Evolutionary conservation across 371 early-diverging fungal species (phyloP), one percentile per base, ranked within the genome.

Genomic region (Lichtheimia corymbifera): DNA sequence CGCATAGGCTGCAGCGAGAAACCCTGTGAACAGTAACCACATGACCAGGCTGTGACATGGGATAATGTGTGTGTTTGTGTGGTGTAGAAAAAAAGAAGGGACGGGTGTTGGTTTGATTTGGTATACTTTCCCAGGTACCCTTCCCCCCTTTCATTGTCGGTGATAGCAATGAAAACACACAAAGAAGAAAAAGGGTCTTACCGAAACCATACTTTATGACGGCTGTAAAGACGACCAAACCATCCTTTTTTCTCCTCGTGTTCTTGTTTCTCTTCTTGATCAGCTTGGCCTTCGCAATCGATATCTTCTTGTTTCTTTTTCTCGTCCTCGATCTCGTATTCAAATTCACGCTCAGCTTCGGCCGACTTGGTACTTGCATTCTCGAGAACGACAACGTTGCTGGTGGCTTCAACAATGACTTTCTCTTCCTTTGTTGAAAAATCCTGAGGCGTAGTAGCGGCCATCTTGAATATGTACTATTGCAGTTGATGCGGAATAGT

Each of bases 1-100:
- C 13, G 70, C 75, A 64, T 63, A 67, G 28, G 78, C 74, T 12
- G 78, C 78, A 22, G 65, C 61, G 5, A 74, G 43, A 28, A 67
- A 74, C 9, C 78, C 78, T 11, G 78, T 78, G 42, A 68, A 68
- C 55, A 78, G 66, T 17, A 78, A 64, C 66, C 71, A 72, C 64
- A 67, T 71, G 13, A 35, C 62, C n/a, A 74, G 28, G 42, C 74
- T 78, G 59, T 59, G 1, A 47, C 5, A 18, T 11, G 13, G 47
- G 17, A 14, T 17, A 47, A 5, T n/a, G n/a, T n/a, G 11, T 47
- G 47, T 13, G 5, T 5, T 4, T 6, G 18, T 13, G 45, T 28
- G 28, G 6, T 5, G 35, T 35, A 11, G 11, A 35, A 35, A 30
- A 30, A 35, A 35, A 35, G 35, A 35, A 35, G 35, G 35, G 4